phyloP scores from a whole-genome alignment of 768 basidiomycete genomes.

The Tremella fuciformis region DNA sequence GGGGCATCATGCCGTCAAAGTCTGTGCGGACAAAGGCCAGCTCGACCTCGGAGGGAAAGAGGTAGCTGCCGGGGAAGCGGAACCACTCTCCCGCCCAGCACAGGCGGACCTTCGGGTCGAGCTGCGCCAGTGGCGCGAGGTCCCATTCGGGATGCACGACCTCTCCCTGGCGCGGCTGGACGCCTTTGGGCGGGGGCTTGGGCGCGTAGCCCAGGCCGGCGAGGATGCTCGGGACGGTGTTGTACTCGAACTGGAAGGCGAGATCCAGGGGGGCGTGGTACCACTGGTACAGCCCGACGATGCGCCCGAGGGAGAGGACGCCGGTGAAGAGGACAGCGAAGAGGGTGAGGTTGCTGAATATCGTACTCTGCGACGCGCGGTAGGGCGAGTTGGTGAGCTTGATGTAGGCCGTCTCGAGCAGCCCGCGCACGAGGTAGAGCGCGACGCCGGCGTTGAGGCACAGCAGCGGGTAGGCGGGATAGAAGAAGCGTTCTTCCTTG shows the following conservation, averaged over 20 bases:
- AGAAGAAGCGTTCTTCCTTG: conserved; percentile 99
- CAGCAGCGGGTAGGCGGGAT: conserved; percentile 82
- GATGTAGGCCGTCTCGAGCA: conserved; percentile 75
- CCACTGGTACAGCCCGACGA: conserved; percentile 77
- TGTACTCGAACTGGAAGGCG: conserved; percentile 66
- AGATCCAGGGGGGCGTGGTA: conserved; percentile 84
- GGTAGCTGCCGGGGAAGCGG: conserved; percentile 84
- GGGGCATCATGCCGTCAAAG: conserved; percentile 83
- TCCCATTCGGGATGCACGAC: conserved; percentile 63
- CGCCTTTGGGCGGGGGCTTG: conserved; percentile 39
- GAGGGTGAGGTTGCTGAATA: conserved; percentile 76
- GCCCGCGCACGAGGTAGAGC: conserved; percentile 78
- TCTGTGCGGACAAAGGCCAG: conserved; percentile 90
- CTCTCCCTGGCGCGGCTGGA: conserved; percentile 51
- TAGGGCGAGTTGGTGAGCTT: conserved; percentile 78
- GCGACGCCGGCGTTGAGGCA: conserved; percentile 93
- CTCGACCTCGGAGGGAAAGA: conserved; percentile 75
- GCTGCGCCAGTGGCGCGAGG: conserved; percentile 61
- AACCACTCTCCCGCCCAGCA: conserved; percentile 97
- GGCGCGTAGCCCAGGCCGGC: conserved; percentile 52
- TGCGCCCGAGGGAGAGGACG: conserved; percentile 72
- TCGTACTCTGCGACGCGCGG: conserved; percentile 68
- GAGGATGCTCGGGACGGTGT: conserved; percentile 77
- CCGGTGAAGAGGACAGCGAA: conserved; percentile 65
- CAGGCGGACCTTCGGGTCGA: conserved; percentile 62